Evolutionary conservation across 23 red algal species (phyloP).

Genomic region (Gracilaria domingensis): DNA sequence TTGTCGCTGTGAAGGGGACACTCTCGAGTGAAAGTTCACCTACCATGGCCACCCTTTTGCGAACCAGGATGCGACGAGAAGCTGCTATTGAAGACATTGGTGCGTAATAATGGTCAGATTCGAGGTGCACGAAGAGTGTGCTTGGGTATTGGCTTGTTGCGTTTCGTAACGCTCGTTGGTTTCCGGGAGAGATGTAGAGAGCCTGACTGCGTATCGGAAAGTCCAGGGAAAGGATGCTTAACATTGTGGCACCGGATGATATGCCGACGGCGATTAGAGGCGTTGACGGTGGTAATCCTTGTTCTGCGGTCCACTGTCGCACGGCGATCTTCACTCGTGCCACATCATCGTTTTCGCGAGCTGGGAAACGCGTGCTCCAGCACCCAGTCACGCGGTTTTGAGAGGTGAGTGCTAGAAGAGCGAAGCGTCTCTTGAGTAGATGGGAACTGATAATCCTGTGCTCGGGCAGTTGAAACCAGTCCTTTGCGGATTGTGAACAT

Average conservation of each 20-base stretch:
- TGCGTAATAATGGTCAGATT: constrained; percentile 57
- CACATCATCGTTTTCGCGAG: constrained; percentile 54
- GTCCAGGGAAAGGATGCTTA: constrained; percentile 35
- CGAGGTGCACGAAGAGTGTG: constrained; percentile 61
- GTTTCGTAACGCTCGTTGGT: constrained; percentile 56
- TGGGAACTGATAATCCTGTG: constrained; percentile 42
- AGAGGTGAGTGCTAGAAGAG: constrained; percentile 62
- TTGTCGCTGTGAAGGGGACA: constrained; percentile 19
- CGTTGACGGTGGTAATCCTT: constrained; percentile 6
- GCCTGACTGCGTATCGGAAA: constrained; percentile 39
- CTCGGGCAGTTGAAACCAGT: constrained; percentile 73
- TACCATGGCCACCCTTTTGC: constrained; percentile 45
- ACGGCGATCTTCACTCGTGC: constrained; percentile 37
- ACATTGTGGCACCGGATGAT: constrained; percentile 67
- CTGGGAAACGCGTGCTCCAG: constrained; percentile 70
- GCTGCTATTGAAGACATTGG: constrained; percentile 32
- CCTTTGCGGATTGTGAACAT: constrained; percentile 55
- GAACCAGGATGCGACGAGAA: constrained; percentile 42
- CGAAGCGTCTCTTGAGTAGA: constrained; percentile 36
- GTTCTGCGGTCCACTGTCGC: constrained; percentile 32
- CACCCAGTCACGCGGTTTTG: constrained; percentile 53
- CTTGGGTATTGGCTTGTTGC: constrained; percentile 55
- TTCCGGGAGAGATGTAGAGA: constrained; percentile 67
- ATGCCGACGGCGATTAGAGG: constrained; percentile 55
- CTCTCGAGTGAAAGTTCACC: constrained; percentile 41